Evolutionary conservation across 2,329 filamentous ascomycete species (phyloP).

Genomic region (Ceratocystis cacaofunesta): DNA sequence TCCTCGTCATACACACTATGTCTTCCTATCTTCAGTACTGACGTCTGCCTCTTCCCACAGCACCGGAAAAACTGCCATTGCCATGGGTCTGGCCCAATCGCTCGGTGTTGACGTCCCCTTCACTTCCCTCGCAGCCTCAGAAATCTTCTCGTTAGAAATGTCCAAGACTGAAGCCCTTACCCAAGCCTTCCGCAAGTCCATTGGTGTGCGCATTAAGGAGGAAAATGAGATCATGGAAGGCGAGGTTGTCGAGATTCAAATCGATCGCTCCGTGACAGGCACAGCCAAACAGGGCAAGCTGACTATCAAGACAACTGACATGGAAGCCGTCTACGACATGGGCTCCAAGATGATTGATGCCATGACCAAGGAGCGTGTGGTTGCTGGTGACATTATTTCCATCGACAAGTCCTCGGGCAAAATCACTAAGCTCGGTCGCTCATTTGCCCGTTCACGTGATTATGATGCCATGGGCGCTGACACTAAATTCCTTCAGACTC

Average conservation of each 20-base stretch:
- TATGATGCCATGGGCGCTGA: conserved; percentile 99
- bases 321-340: conserved; percentile 99
- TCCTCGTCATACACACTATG: neutral
- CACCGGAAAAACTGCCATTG: conserved; percentile 95
- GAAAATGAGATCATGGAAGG: conserved; percentile 99
- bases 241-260: conserved; percentile 97
- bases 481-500: conserved; percentile 95
- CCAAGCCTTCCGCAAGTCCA: conserved; percentile 97
- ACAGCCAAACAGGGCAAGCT: conserved; percentile 97
- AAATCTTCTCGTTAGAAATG: conserved; percentile 98
- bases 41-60: conserved; percentile 31
- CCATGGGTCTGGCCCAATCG: conserved; percentile 97
- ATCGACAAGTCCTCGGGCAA: conserved; percentile 98
- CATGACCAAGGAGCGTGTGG: conserved; percentile 98
- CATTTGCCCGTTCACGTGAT: conserved; percentile 85
- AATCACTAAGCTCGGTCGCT: conserved; percentile 91
- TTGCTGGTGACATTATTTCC: conserved; percentile 95
- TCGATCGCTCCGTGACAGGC: conserved; percentile 89
- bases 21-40: neutral
- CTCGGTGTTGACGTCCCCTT: conserved; percentile 90
- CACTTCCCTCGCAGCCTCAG: conserved; percentile 85
- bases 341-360: conserved; percentile 99
- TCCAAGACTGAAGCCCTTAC: conserved; percentile 97
- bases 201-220: conserved; percentile 95
- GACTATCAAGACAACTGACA: conserved; percentile 98